Conservation (phyloP, 768 basidiomycete genomes). For the Lactarius sp. region DNA sequence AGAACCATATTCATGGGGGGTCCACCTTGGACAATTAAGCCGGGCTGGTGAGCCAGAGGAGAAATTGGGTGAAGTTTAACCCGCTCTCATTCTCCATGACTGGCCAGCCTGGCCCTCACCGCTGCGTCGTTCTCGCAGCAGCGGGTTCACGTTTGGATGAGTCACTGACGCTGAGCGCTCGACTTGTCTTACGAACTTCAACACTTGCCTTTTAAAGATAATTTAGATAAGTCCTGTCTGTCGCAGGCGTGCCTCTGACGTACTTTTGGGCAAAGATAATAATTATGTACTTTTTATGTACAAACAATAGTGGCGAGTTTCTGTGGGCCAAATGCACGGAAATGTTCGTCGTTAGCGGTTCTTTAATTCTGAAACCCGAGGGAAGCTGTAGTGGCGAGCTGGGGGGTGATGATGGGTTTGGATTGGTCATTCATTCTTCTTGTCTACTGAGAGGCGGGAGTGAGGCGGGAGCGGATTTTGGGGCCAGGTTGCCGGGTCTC, state of each 20-base stretch:
- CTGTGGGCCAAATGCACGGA: conserved; percentile 5
- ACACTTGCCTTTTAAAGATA: conserved; percentile 16
- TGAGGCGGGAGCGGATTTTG: not conserved
- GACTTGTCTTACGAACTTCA: conserved; percentile 5
- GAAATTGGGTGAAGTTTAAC: not conserved
- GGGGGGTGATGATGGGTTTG: not conserved
- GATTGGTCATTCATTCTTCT: not conserved
- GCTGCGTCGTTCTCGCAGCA: not conserved
- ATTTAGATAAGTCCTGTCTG: conserved; percentile 2
- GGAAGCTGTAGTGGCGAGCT: not conserved
- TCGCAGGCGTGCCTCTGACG: conserved; percentile 16
- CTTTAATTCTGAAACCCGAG: conserved; percentile 21
- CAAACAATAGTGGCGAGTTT: not conserved
- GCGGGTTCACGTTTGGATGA: not conserved
- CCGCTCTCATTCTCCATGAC: not conserved
- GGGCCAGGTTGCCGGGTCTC: conserved; percentile 14
- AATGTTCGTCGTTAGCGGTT: conserved; percentile 2
- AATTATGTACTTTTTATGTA: conserved; percentile 22
- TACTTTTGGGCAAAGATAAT: conserved; percentile 2
- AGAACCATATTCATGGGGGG: not conserved
- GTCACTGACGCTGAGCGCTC: conserved; percentile 18
- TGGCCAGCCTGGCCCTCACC: not conserved
- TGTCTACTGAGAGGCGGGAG: not conserved
- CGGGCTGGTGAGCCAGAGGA: not conserved
- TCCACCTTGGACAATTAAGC: not conserved